phyloP scores from a whole-genome alignment of 768 basidiomycete genomes.

The Boletus subcaerulescens region DNA sequence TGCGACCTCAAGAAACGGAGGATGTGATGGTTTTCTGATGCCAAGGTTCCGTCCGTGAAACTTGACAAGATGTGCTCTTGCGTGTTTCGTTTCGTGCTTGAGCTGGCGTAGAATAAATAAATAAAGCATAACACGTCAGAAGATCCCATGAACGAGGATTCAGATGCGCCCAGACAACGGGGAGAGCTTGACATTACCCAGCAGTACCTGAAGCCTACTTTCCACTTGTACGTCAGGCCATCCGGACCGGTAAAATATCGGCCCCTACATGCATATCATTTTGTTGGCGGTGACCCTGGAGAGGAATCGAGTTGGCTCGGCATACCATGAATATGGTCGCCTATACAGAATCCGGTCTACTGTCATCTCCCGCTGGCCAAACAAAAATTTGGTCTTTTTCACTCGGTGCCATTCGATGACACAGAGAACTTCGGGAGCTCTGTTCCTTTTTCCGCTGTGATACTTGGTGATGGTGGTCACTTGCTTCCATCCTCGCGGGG shows the following conservation, averaged over 20 bases:
- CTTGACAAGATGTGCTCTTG: conserved; percentile 12
- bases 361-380: conserved; percentile 21
- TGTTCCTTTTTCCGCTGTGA: background rate
- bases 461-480: conserved; percentile 12
- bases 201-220: conserved; percentile 16
- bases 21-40: conserved; percentile 15
- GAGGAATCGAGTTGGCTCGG: background rate
- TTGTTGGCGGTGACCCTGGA: background rate
- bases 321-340: conserved; percentile 12
- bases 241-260: conserved; percentile 31
- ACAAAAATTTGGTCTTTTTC: conserved; percentile 26
- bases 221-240: conserved; percentile 33
- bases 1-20: conserved; percentile 28
- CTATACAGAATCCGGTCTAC: conserved; percentile 13
- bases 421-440: conserved; percentile 17
- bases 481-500: conserved; percentile 12
- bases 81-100: conserved; percentile 10
- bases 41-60: conserved; percentile 19
- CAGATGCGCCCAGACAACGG: background rate
- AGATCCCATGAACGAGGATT: background rate
- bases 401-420: conserved; percentile 30
- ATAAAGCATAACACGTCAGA: background rate
- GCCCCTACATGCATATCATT: conserved; percentile 9
- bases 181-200: conserved; percentile 19
- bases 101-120: conserved; percentile 6